Percentiles rank a stretch among this genome's conserved stretches.
phyloP scores from a whole-genome alignment of 345 rosid species.

The Eucalyptus grandis region DNA sequence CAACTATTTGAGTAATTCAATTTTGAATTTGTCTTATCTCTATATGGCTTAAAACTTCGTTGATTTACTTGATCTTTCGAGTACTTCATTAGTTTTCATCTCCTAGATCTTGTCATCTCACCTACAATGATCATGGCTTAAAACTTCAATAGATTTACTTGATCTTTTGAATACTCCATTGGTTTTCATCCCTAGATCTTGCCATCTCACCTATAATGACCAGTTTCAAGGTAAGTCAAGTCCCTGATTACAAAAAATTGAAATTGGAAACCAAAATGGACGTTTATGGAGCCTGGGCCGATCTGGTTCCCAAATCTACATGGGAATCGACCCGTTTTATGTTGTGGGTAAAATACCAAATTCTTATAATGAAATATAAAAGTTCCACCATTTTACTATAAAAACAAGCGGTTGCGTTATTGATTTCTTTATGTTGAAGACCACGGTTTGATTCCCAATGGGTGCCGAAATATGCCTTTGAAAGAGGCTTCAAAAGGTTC shows the following conservation, averaged over 20 bases:
- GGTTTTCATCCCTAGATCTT: background rate
- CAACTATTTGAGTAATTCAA: background rate
- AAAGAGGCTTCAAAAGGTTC: background rate
- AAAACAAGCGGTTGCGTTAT: background rate
- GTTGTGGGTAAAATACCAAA: background rate
- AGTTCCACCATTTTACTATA: background rate
- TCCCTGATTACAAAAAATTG: accelerated
- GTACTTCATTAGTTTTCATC: background rate
- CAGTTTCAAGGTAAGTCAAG: background rate
- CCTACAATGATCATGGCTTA: background rate
- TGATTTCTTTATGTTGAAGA: background rate
- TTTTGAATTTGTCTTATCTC: background rate
- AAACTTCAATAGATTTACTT: too few species aligned
- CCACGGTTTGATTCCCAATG: background rate
- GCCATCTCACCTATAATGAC: background rate
- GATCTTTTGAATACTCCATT: background rate
- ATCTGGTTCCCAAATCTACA: background rate
- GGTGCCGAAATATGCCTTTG: background rate
- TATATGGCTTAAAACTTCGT: background rate
- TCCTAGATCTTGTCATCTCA: background rate
- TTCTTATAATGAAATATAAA: background rate
- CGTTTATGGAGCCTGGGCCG: background rate
- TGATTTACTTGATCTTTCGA: background rate
- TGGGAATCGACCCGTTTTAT: background rate
- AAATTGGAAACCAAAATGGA: background rate